Conservation (phyloP, 257 asterid genomes). For the Thymus mandschuricus region DNA sequence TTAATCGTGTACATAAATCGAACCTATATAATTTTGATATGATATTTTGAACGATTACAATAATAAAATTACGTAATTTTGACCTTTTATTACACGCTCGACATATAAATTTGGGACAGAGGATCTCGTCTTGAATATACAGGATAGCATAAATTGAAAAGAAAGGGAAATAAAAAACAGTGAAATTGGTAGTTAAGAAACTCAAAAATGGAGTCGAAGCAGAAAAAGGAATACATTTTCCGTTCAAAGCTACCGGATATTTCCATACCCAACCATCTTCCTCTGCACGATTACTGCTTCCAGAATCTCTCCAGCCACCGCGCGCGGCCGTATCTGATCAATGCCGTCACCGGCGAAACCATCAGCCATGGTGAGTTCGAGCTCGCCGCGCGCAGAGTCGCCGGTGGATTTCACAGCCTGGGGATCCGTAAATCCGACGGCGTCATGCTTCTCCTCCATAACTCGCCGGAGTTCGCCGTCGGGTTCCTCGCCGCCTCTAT, state of each 20-base stretch:
- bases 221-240: slow-evolving; percentile 45
- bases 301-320: slow-evolving; percentile 45
- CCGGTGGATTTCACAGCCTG: slow-evolving; percentile 46
- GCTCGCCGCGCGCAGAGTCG: slow-evolving; percentile 47
- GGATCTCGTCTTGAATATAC: no score
- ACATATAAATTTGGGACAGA: no score
- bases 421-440: slow-evolving; percentile 53
- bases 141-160: no score
- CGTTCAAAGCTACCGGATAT: slow-evolving; percentile 57
- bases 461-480: slow-evolving; percentile 57
- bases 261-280: slow-evolving; percentile 52
- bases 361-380: slow-evolving; percentile 51
- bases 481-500: slow-evolving; percentile 51
- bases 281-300: slow-evolving; percentile 52
- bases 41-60: no score
- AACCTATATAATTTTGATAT: no score
- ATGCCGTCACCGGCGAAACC: slow-evolving; percentile 42
- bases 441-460: slow-evolving; percentile 59
- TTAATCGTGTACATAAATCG: no score
- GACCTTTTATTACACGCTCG: no score
- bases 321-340: slow-evolving; percentile 47
- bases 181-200: neutral
- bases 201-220: slow-evolving; percentile 30
- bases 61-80: no score
- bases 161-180: no score